Base-by-base conservation (phyloP, 768 basidiomycete species). In the Mycena haematopus region DNA sequence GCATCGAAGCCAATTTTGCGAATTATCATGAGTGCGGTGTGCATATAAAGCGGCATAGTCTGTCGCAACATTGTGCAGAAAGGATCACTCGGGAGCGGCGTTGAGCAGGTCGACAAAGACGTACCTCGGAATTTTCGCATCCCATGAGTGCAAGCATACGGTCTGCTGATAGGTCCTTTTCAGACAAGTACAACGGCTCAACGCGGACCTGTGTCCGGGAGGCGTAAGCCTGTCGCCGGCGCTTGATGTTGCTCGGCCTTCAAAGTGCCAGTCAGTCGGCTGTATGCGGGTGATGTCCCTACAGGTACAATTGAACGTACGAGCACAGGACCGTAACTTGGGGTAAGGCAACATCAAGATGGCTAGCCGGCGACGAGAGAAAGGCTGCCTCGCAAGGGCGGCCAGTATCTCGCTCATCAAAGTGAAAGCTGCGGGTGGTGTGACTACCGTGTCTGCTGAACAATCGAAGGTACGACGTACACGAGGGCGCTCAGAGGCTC, bases 101-200 rank as follows among this genome's bases (percentile, higher is more conserved):
- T 31, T 17, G 0, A 38, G n/a, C n/a, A 7, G 21, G 13, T 22
- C 47, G 44, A 21, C 42, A n/a, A 31, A 21, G 21, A 46, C 2
- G 22, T 31, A 49, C 67, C 13, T 65, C 67, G 9, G 58, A 46
- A 50, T 68, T 58, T 19, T 68, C 63, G 38, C 62, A 72, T 0
- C 82, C 82, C 84, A 85, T 85, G 75, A 85, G 78, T 1, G 83
- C 80, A 17, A 85, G 60, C 62, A 85, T 82, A 2, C 82, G 80
- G 17, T 80, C 71, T 0, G 81, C 81, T 58, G 82, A 81, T 1
- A 85, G 75, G 52, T 85, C 84, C 6, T 74, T 62, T 52, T 82
- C 77, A 6, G 71, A 71, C 40, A 85, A 74, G 2, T 76, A 68
- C 25, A 85, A 63, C 0, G 82, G 80, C 27, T 77, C 73, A 0